These are phyloP conservation scores for Eutrema yunnanense DNA, from an alignment of 345 rosid genomes.

Conservation along the genomic window DNA sequence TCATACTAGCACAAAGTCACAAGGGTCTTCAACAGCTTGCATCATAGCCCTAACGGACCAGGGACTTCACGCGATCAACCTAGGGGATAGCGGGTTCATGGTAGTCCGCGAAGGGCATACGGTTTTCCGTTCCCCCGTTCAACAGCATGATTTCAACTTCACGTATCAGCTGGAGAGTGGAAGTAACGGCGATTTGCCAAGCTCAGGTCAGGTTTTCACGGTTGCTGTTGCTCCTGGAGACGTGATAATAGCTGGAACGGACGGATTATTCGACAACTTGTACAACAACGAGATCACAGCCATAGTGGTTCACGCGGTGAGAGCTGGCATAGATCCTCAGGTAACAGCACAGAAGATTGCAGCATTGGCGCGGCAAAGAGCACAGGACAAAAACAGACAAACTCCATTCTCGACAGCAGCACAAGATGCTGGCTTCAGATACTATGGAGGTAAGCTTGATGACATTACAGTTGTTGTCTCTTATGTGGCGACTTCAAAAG, in stretches of 20 bases:
- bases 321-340: conserved; percentile 85
- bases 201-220: conserved; percentile 88
- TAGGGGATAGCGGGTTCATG: conserved; percentile 98
- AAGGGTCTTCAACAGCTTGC: conserved; percentile 96
- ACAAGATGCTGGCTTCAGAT: conserved; percentile 95
- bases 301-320: conserved; percentile 84
- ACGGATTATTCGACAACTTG: conserved; percentile 91
- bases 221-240: conserved; percentile 92
- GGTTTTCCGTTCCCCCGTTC: conserved; percentile 85
- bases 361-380: conserved; percentile 92
- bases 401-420: conserved; percentile 99
- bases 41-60: conserved; percentile 84
- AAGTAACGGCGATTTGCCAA: conserved; percentile 78
- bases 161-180: conserved; percentile 94
- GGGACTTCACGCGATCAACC: conserved; percentile 69
- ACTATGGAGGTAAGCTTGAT: conserved; percentile 98
- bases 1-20: conserved; percentile 76
- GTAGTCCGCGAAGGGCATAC: conserved; percentile 96
- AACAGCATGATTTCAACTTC: conserved; percentile 93
- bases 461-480: conserved; percentile 99
- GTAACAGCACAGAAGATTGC: conserved; percentile 97
- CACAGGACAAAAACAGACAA: conserved; percentile 85
- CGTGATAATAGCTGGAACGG: conserved; percentile 84
- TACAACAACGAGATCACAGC: conserved; percentile 97
- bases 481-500: conserved; percentile 45